Evolutionary conservation across 305 asterid species (phyloP), one percentile per base, ranked within the genome.

Genomic region (Striga hermonthica): DNA sequence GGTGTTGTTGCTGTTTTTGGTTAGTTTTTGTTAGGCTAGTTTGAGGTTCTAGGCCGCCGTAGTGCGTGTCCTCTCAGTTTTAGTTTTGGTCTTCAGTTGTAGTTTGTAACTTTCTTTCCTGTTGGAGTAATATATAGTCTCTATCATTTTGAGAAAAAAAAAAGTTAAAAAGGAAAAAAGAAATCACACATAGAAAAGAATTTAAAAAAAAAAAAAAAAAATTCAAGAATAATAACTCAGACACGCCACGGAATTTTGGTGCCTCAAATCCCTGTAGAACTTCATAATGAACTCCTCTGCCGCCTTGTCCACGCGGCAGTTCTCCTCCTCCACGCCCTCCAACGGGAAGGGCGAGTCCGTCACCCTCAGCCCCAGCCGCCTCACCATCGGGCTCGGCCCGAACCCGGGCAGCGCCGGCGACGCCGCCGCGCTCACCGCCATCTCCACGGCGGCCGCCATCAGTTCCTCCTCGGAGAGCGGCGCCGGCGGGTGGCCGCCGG

Each of bases 331-430:
- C 36, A 4, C 13, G 14, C 82, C 80, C 44, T 69, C 75, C 11
- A 78, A 12, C 14, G 88, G 92, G 40, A 72, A 87, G 1, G 95
- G 95, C 5, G 95, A 87, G 36, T 87, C 95, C 0, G 89, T 83
- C 4, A 87, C 52, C 79, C 95, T 80, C 77, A 87, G 64, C 79
- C 95, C 79, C 77, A 87, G 64, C 72, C 82, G 85, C 81, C 83
- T 80, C 68, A 81, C 91, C 63, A 74, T 56, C 31, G 90, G 90
- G 62, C 85, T 87, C 68, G 74, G 81, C 37, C 95, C 89, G 61
- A 83, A 87, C 8, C 95, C 87, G 3, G 95, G 90, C 3, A 87
- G 75, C 0, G 69, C 83, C 28, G 93, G 95, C 0, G 93, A 88
- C 9, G 88, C 81, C 6, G 75, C 67, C 38, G 76, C 77, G 40